Evolutionary conservation across 2,329 filamentous ascomycete genomes (phyloP).

Genomic region (Scytalidium sp.): DNA sequence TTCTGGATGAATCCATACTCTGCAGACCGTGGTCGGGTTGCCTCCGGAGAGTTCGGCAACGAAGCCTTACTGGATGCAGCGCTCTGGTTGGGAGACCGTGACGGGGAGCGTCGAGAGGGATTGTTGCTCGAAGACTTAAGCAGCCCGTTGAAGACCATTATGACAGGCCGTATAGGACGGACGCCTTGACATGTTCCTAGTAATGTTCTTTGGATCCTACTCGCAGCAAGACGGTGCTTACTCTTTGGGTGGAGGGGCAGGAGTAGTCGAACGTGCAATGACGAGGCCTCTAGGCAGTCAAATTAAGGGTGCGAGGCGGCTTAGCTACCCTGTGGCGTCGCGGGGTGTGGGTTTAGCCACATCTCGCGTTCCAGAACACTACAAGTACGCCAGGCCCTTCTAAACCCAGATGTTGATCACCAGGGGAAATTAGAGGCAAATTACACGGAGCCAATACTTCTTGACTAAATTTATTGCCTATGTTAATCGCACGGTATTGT

Average conservation of each 20-base stretch:
- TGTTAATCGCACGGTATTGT: not conserved
- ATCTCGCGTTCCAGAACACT: too few species aligned
- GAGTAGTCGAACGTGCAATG: not conserved
- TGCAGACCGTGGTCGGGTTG: constrained; percentile 3
- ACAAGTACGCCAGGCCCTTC: too few species aligned
- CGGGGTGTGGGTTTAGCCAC: too few species aligned
- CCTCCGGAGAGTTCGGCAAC: constrained; percentile 25
- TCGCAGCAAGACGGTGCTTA: not conserved
- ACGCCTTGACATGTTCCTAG: constrained; percentile 19
- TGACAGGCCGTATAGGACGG: constrained; percentile 26
- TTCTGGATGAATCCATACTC: constrained; percentile 48
- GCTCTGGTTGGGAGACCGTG: constrained; percentile 20
- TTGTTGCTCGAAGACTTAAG: constrained; percentile 40
- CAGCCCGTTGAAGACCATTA: constrained; percentile 48
- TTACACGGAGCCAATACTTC: too few species aligned
- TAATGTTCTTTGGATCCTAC: not conserved
- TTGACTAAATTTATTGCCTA: not conserved
- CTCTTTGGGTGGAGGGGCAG: not conserved
- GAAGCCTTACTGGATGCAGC: constrained; percentile 26
- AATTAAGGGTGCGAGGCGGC: too few species aligned
- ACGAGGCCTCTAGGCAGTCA: not conserved
- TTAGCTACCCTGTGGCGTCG: too few species aligned
- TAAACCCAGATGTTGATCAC: too few species aligned
- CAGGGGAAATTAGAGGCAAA: too few species aligned
- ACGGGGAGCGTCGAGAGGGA: constrained; percentile 16